Evolutionary conservation across 148 eudicot species (phyloP).

Genomic region (Mesembryanthemum crystallinum): DNA sequence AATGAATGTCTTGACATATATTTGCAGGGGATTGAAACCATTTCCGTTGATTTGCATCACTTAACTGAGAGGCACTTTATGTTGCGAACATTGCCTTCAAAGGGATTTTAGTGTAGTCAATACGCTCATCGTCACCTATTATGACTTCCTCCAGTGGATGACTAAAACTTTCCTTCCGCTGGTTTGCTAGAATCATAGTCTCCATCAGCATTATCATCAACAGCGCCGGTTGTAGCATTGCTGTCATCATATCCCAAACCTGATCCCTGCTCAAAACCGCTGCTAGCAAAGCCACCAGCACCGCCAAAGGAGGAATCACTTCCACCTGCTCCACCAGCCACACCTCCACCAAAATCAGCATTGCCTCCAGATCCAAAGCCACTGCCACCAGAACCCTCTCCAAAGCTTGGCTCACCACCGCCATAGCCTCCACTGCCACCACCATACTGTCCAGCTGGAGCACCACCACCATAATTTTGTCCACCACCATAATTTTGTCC

Average conservation of each 20-base stretch:
- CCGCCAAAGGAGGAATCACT: slow-evolving; percentile 26
- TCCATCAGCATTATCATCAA: slow-evolving; percentile 21
- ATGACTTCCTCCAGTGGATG: too few relatives aligned
- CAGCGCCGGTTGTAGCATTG: slow-evolving; percentile 15
- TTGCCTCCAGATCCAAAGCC: slow-evolving; percentile 19
- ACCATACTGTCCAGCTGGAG: not conserved
- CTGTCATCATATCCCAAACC: slow-evolving; percentile 24
- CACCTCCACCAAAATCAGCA: not conserved
- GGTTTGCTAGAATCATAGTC: slow-evolving; percentile 29
- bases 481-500: slow-evolving; percentile 18
- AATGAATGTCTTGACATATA: slow-evolving; percentile 20
- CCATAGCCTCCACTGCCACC: slow-evolving; percentile 13
- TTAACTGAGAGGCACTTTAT: not conserved
- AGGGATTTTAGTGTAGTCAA: slow-evolving; percentile 30
- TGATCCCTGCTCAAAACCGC: slow-evolving; percentile 35
- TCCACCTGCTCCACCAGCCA: slow-evolving; percentile 31
- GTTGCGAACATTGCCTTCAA: slow-evolving; percentile 3
- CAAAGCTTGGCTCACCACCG: slow-evolving; percentile 28
- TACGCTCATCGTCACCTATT: slow-evolving; percentile 26
- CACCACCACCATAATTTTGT: slow-evolving; percentile 1
- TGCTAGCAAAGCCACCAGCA: slow-evolving; percentile 29
- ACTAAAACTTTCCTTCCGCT: slow-evolving; percentile 31
- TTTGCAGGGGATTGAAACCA: slow-evolving; percentile 18
- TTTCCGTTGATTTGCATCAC: not conserved
- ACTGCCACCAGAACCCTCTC: slow-evolving; percentile 28